Conservation (phyloP, 306 rosid genomes). For the Fragaria vesca region DNA sequence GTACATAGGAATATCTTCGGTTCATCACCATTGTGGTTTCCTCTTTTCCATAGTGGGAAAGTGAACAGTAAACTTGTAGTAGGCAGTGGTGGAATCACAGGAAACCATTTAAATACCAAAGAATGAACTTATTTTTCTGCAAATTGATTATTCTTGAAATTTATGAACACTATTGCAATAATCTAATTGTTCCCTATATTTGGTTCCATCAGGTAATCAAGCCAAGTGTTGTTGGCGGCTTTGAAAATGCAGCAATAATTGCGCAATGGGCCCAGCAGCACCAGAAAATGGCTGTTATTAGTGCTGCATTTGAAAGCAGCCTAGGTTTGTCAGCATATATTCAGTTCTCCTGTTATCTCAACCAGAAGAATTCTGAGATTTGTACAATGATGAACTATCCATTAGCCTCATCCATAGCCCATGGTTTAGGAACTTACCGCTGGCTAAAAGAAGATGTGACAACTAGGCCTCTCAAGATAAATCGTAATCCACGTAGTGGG, state of each 20-base stretch:
- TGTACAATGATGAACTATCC: constrained; percentile 35
- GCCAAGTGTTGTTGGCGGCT: constrained; percentile 93
- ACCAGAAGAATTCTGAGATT: constrained; percentile 48
- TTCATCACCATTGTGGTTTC: not conserved
- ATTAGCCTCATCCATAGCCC: constrained; percentile 55
- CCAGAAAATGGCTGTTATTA: constrained; percentile 84
- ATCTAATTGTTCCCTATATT: not conserved
- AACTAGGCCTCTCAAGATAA: constrained; percentile 48
- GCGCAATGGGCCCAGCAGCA: constrained; percentile 88
- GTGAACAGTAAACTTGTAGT: not conserved
- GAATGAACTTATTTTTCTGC: not conserved
- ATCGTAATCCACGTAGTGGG: constrained; percentile 54
- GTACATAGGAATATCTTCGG: not conserved
- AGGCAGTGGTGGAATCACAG: not conserved
- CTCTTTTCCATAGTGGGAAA: not conserved
- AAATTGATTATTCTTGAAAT: not conserved
- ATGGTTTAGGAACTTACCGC: constrained; percentile 87
- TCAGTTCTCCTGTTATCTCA: constrained; percentile 73
- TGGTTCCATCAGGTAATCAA: constrained; percentile 72
- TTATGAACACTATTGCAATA: not conserved
- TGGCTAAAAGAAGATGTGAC: constrained; percentile 90
- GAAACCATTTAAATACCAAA: not conserved
- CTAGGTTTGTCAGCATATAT: constrained; percentile 82
- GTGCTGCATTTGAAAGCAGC: constrained; percentile 94
- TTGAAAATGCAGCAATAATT: constrained; percentile 75